Evolutionary conservation across 2,329 filamentous ascomycete species (phyloP).

Genomic region (Alternaria viburni): DNA sequence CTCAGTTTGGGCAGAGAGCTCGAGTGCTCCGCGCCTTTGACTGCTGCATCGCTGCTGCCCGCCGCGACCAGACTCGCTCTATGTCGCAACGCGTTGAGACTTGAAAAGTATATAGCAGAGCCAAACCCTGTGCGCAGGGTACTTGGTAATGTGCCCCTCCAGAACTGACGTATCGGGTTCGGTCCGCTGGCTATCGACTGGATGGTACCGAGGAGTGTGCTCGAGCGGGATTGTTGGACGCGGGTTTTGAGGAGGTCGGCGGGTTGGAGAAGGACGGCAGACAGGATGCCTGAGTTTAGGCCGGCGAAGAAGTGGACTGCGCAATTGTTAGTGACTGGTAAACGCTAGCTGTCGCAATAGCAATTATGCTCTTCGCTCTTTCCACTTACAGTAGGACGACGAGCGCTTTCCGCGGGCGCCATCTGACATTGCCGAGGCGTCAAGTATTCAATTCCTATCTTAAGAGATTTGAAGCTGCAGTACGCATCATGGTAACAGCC

Average conservation of each 20-base stretch:
- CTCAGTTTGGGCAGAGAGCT: conserved; percentile 82
- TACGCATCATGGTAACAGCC: conserved; percentile 17
- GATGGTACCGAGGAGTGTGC: conserved; percentile 71
- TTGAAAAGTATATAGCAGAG: conserved; percentile 91
- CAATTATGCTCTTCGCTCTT: not conserved
- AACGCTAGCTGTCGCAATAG: not conserved
- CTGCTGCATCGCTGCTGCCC: conserved; percentile 18
- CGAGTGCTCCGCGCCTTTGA: conserved; percentile 52
- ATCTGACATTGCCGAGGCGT: conserved; percentile 58
- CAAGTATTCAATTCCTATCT: conserved; percentile 32
- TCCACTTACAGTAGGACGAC: conserved; percentile 57
- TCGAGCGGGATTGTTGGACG: conserved; percentile 82
- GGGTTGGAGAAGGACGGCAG: conserved; percentile 89
- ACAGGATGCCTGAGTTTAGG: conserved; percentile 83
- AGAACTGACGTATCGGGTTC: conserved; percentile 75
- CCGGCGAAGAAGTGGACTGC: conserved; percentile 83
- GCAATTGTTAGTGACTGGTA: not conserved
- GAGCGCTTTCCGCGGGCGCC: conserved; percentile 51
- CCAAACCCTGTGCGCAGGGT: conserved; percentile 93
- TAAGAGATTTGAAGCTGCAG: conserved; percentile 6
- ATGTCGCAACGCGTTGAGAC: conserved; percentile 82
- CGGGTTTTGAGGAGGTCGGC: conserved; percentile 96
- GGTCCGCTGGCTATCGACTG: conserved; percentile 71
- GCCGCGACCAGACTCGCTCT: conserved; percentile 54
- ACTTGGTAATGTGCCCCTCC: conserved; percentile 91